phyloP scores from a whole-genome alignment of 192 early-diverging fungal species.

The Coemansia sp. region DNA sequence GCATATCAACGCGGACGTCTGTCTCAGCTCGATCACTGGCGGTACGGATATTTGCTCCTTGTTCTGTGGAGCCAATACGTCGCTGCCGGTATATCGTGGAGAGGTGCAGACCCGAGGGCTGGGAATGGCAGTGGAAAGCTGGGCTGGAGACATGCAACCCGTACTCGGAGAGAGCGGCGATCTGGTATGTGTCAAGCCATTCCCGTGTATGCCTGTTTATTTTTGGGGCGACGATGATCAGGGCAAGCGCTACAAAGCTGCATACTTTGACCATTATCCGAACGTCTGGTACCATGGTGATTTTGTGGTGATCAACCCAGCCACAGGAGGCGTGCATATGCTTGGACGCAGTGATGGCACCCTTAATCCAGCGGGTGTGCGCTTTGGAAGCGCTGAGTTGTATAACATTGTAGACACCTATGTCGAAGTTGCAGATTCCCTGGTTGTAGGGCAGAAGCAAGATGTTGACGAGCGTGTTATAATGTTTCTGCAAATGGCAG shows the following conservation, averaged over 20 bases:
- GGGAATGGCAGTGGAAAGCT: constrained; percentile 95
- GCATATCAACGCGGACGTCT: constrained; percentile 79
- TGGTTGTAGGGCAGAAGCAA: constrained; percentile 87
- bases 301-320: constrained; percentile 81
- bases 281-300: constrained; percentile 97
- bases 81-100: constrained; percentile 89
- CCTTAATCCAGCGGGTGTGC: constrained; percentile 88
- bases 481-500: constrained; percentile 84
- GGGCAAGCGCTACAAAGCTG: constrained; percentile 74
- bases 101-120: constrained; percentile 91
- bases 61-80: constrained; percentile 88
- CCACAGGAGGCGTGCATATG: constrained; percentile 92
- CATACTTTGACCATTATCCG: constrained; percentile 87
- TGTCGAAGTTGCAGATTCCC: constrained; percentile 75
- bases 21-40: constrained; percentile 93
- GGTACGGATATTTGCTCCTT: constrained; percentile 97
- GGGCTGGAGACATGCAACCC: constrained; percentile 64
- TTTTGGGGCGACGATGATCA: constrained; percentile 86
- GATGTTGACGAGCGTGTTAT: constrained; percentile 89
- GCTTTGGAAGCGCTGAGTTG: constrained; percentile 92
- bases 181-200: constrained; percentile 87
- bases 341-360: constrained; percentile 91
- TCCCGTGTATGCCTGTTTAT: constrained; percentile 96
- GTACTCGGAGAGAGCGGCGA: constrained; percentile 79
- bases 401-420: constrained; percentile 92